phyloP scores from a whole-genome alignment of 768 basidiomycete genomes.

The Phlegmacium glaucopus region DNA sequence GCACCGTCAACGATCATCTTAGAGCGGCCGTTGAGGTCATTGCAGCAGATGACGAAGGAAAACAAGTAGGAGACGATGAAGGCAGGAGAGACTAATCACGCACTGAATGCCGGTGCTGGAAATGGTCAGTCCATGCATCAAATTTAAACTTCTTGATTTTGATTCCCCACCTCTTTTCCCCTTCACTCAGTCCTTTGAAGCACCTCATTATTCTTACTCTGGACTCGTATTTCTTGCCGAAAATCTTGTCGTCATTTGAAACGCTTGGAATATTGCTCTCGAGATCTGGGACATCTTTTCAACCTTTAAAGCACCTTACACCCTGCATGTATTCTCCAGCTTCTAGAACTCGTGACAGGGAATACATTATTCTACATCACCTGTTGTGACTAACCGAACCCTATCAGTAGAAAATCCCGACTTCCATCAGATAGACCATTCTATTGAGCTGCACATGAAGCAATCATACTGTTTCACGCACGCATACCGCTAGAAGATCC shows the following conservation, averaged over 20 bases:
- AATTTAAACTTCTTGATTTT: not conserved
- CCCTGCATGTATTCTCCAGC: slow-evolving; percentile 19
- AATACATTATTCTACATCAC: slow-evolving; percentile 22
- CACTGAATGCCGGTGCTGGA: slow-evolving; percentile 27
- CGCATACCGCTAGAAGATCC: not conserved
- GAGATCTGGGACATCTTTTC: slow-evolving; percentile 35
- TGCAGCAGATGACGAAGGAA: too few species aligned
- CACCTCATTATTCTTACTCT: slow-evolving; percentile 23
- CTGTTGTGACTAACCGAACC: slow-evolving; percentile 42
- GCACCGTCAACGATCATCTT: too few species aligned
- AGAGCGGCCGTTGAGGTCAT: too few species aligned
- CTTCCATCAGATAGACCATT: slow-evolving; percentile 3
- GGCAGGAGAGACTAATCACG: too few species aligned
- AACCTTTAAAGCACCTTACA: slow-evolving; percentile 5
- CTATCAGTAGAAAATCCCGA: slow-evolving; percentile 12
- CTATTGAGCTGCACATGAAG: slow-evolving; percentile 20
- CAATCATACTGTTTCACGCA: slow-evolving; percentile 21
- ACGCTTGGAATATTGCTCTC: slow-evolving; percentile 22
- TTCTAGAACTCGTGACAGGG: slow-evolving; percentile 27
- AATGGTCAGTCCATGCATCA: slow-evolving; percentile 26
- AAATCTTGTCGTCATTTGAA: slow-evolving; percentile 31
- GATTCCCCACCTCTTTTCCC: not conserved
- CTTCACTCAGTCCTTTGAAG: slow-evolving; percentile 13
- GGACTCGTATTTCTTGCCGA: slow-evolving; percentile 33
- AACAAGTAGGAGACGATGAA: too few species aligned